phyloP scores from a whole-genome alignment of 345 rosid genomes.

The Moricandia moricandioides region DNA sequence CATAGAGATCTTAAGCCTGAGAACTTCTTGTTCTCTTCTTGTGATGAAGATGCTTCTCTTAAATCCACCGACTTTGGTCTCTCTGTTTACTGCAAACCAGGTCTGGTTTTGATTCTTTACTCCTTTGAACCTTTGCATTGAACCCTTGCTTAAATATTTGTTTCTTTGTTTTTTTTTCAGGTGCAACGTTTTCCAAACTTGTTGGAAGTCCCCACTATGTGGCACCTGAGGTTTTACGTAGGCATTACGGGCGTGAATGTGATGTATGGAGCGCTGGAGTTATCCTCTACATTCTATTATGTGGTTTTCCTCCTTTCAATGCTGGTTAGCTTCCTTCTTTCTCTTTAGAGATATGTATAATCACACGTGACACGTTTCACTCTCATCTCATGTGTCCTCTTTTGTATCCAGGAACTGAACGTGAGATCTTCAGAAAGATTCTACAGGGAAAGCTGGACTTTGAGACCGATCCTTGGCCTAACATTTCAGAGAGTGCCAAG shows the following conservation, averaged over 20 bases:
- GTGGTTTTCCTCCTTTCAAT: slow-evolving; percentile 83
- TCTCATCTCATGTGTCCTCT: slow-evolving; percentile 11
- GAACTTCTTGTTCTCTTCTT: slow-evolving; percentile 58
- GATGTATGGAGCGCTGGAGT: slow-evolving; percentile 90
- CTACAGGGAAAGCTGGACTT: slow-evolving; percentile 64
- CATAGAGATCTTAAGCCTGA: slow-evolving; percentile 85
- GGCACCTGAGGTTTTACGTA: slow-evolving; percentile 76
- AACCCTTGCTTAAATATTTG: not conserved
- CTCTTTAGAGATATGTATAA: not conserved
- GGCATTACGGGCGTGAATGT: slow-evolving; percentile 62
- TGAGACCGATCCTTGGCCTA: slow-evolving; percentile 70
- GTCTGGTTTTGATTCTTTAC: slow-evolving; percentile 27
- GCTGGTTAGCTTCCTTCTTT: slow-evolving; percentile 47
- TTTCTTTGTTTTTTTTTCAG: slow-evolving; percentile 33
- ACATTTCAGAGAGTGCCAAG: slow-evolving; percentile 67
- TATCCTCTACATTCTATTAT: slow-evolving; percentile 62
- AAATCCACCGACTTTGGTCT: slow-evolving; percentile 82
- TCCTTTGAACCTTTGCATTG: not conserved
- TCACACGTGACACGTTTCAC: not conserved
- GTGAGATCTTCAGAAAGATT: slow-evolving; percentile 68
- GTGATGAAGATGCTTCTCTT: slow-evolving; percentile 66
- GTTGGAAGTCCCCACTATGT: slow-evolving; percentile 83
- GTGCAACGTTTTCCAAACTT: slow-evolving; percentile 51
- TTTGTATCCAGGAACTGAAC: slow-evolving; percentile 53
- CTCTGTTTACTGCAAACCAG: slow-evolving; percentile 73